Percentiles rank a stretch among this genome's conserved stretches.
phyloP scores from a whole-genome alignment of 495 filamentous ascomycete genomes.

The Pyrenopolyporus hunteri region DNA sequence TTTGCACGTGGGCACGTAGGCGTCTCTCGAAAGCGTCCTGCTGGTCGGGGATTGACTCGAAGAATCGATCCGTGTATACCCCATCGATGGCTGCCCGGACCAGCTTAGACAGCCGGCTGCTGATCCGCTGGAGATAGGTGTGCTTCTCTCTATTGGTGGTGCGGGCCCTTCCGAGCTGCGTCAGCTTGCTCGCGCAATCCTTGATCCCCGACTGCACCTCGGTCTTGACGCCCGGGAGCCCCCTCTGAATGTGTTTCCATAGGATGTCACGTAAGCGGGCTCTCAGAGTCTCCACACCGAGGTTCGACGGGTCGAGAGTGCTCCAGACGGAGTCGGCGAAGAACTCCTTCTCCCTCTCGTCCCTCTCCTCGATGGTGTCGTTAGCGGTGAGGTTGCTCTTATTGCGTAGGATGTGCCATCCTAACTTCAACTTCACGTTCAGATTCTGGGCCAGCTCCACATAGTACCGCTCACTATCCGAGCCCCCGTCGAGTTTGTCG shows the following conservation, averaged over 20 bases:
- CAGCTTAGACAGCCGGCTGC: slow-evolving; percentile 25
- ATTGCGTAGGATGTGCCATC: slow-evolving; percentile 60
- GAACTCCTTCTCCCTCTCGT: slow-evolving; percentile 42
- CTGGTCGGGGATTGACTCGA: slow-evolving; percentile 28
- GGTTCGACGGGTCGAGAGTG: slow-evolving; percentile 10
- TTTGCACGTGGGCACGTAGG: slow-evolving; percentile 43
- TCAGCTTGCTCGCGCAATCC: slow-evolving; percentile 23
- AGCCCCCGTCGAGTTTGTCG: slow-evolving; percentile 50
- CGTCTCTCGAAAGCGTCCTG: slow-evolving; percentile 39
- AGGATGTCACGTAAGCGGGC: slow-evolving; percentile 31
- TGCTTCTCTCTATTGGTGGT: slow-evolving; percentile 48
- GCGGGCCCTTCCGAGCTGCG: slow-evolving; percentile 34
- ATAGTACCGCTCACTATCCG: slow-evolving; percentile 49
- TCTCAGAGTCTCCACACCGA: slow-evolving; percentile 31
- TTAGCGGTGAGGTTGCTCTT: slow-evolving; percentile 46
- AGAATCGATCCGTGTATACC: slow-evolving; percentile 36
- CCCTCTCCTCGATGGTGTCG: slow-evolving; percentile 43
- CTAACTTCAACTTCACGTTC: slow-evolving; percentile 52
- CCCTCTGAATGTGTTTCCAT: slow-evolving; percentile 31
- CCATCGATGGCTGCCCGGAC: slow-evolving; percentile 35
- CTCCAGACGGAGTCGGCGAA: slow-evolving; percentile 39
- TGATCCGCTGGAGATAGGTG: slow-evolving; percentile 48
- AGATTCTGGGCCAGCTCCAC: slow-evolving; percentile 53
- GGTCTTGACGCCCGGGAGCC: slow-evolving; percentile 31
- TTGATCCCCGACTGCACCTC: slow-evolving; percentile 34